A percentile compares a stretch with the other conserved stretches of the same genome.
These are phyloP conservation scores for Geotrichum klebahnii DNA, from an alignment of 1,139 yeast genomes.

Conservation along the genomic window DNA sequence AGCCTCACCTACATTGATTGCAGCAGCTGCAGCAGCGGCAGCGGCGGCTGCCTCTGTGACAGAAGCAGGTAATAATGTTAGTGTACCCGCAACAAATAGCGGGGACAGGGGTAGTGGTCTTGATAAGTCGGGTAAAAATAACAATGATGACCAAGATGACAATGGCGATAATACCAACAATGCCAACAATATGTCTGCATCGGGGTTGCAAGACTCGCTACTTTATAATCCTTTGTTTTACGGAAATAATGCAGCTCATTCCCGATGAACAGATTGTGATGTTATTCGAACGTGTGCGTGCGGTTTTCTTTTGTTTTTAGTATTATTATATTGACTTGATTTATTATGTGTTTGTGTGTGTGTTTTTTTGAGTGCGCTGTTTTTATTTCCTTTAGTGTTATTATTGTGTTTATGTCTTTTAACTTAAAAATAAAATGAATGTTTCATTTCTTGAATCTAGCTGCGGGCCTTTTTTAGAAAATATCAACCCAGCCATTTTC, in stretches of 20 bases:
- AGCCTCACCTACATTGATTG: slow-evolving; percentile 15
- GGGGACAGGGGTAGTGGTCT: background rate
- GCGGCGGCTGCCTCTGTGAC: slow-evolving; percentile 20
- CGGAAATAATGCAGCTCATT: background rate
- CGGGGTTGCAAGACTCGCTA: background rate
- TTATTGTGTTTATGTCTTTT: too few relatives aligned
- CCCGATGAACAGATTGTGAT: slow-evolving; percentile 4
- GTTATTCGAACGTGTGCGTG: too few relatives aligned
- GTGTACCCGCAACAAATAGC: slow-evolving; percentile 8
- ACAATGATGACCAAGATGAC: background rate
- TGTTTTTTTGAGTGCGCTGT: too few relatives aligned
- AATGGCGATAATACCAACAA: slow-evolving; percentile 1
- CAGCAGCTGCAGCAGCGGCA: slow-evolving; percentile 20
- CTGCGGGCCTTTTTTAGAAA: too few relatives aligned
- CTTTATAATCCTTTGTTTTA: slow-evolving; percentile 4
- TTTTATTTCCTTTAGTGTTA: too few relatives aligned
- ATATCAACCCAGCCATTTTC: too few relatives aligned
- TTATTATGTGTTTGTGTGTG: too few relatives aligned
- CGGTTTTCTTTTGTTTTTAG: background rate
- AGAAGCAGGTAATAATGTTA: background rate
- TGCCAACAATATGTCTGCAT: background rate
- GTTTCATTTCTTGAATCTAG: too few relatives aligned
- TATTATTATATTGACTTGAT: too few relatives aligned
- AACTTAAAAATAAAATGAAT: too few relatives aligned
- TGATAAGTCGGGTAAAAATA: slow-evolving; percentile 1